Evolutionary conservation across 768 basidiomycete genomes (phyloP).

Genomic region (Hirschioporus abietinus): DNA sequence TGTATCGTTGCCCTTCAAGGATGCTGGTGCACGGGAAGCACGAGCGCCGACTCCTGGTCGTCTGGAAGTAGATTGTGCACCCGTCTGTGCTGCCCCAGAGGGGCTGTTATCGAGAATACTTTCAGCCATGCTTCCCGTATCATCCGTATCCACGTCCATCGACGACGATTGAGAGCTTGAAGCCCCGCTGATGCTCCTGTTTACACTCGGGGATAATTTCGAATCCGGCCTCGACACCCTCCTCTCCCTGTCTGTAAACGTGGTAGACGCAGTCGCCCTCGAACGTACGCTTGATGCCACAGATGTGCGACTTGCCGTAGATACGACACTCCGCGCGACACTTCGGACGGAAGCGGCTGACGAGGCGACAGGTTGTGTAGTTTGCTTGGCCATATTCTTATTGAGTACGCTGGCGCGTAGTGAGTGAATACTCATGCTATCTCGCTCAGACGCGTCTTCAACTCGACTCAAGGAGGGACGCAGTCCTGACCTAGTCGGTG

Average conservation of each 20-base stretch:
- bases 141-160: neutral
- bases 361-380: slow-evolving; percentile 19
- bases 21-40: neutral
- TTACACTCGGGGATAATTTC: slow-evolving; percentile 50
- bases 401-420: slow-evolving; percentile 40
- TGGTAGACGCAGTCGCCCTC: slow-evolving; percentile 5
- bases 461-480: slow-evolving; percentile 16
- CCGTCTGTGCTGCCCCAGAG: slow-evolving; percentile 2
- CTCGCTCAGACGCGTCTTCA: slow-evolving; percentile 24
- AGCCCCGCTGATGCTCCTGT: neutral
- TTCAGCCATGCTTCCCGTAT: neutral
- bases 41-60: neutral
- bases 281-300: neutral
- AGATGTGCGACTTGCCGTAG: slow-evolving; percentile 14
- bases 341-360: slow-evolving; percentile 42
- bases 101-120: neutral
- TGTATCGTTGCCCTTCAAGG: neutral
- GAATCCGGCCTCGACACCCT: slow-evolving; percentile 52
- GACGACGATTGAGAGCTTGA: slow-evolving; percentile 5
- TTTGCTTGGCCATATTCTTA: slow-evolving; percentile 21
- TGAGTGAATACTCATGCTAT: slow-evolving; percentile 40
- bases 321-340: slow-evolving; percentile 36
- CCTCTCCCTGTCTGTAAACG: neutral
- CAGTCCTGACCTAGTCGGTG: slow-evolving; percentile 1
- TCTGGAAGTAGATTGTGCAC: slow-evolving; percentile 3